Conservation (phyloP, 768 basidiomycete species). For the Xanthoconium purpureum region DNA sequence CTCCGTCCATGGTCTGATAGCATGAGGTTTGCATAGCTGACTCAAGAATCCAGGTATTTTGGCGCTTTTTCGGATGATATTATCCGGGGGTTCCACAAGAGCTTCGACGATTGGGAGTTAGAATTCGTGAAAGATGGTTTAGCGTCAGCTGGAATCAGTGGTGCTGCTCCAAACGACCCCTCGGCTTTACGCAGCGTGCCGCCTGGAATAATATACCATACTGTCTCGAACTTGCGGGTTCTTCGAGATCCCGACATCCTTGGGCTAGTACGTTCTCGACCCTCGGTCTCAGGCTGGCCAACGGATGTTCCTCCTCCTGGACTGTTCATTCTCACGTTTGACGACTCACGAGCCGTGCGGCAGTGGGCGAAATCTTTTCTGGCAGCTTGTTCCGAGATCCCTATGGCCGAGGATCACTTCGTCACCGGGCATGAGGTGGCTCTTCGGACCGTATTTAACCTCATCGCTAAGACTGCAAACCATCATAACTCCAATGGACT, state of each 20-base stretch:
- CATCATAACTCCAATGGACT: background rate
- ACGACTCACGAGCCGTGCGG: constrained; percentile 47
- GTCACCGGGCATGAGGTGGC: constrained; percentile 44
- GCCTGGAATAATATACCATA: constrained; percentile 56
- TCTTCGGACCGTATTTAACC: constrained; percentile 38
- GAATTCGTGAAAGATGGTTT: constrained; percentile 49
- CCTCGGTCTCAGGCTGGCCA: constrained; percentile 48
- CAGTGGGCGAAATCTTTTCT: constrained; percentile 57
- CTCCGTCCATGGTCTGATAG: constrained; percentile 3
- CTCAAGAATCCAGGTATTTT: constrained; percentile 57
- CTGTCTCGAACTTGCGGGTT: constrained; percentile 58
- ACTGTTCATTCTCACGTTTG: constrained; percentile 55
- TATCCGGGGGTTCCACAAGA: constrained; percentile 55
- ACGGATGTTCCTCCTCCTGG: constrained; percentile 56
- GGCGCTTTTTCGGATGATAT: constrained; percentile 55
- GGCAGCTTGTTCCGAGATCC: constrained; percentile 35
- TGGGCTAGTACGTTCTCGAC: constrained; percentile 25
- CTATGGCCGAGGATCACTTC: constrained; percentile 50
- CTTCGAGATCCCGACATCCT: constrained; percentile 52
- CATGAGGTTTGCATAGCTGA: constrained; percentile 9
- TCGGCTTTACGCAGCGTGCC: constrained; percentile 41
- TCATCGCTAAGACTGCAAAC: constrained; percentile 15
- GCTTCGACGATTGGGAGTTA: constrained; percentile 68
- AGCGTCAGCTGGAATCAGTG: constrained; percentile 27
- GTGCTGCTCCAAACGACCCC: constrained; percentile 6